A percentile compares a stretch with the other conserved stretches of the same genome.
Conservation (phyloP, 306 rosid genomes). For the Canavalia gladiata region DNA sequence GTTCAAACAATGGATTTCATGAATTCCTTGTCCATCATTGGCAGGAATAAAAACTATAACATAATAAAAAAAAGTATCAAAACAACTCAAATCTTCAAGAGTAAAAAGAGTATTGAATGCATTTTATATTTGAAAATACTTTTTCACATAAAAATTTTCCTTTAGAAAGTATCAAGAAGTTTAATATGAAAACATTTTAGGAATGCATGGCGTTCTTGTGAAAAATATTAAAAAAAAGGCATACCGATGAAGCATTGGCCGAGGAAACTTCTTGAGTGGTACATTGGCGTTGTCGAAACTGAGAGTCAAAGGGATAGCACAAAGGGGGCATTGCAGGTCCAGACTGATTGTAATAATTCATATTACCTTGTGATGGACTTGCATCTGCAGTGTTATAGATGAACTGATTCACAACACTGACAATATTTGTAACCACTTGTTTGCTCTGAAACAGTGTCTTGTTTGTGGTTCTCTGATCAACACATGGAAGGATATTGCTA, state of each 20-base stretch:
- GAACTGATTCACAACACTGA: slow-evolving; percentile 71
- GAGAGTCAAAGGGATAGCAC: slow-evolving; percentile 81
- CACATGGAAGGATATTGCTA: slow-evolving; percentile 87
- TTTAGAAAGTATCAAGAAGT: background rate
- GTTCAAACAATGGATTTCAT: background rate
- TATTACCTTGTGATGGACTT: slow-evolving; percentile 50
- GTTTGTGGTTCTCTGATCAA: slow-evolving; percentile 83
- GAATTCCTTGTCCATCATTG: background rate
- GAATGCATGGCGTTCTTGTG: too few species aligned
- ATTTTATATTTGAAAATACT: background rate
- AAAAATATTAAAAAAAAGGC: background rate
- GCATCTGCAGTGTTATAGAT: slow-evolving; percentile 74
- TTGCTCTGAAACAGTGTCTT: slow-evolving; percentile 85
- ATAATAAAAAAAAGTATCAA: too few species aligned
- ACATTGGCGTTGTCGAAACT: slow-evolving; percentile 63
- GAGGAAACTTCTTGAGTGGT: slow-evolving; percentile 80
- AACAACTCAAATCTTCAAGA: background rate
- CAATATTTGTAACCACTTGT: slow-evolving; percentile 70
- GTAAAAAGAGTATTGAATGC: background rate
- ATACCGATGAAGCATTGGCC: slow-evolving; percentile 76
- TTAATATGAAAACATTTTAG: too few species aligned
- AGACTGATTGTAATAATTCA: slow-evolving; percentile 75
- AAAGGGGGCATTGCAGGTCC: slow-evolving; percentile 88
- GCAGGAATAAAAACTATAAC: background rate
- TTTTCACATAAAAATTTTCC: background rate